Conservation (phyloP, 768 basidiomycete genomes). For the Leccinum uliginosum region DNA sequence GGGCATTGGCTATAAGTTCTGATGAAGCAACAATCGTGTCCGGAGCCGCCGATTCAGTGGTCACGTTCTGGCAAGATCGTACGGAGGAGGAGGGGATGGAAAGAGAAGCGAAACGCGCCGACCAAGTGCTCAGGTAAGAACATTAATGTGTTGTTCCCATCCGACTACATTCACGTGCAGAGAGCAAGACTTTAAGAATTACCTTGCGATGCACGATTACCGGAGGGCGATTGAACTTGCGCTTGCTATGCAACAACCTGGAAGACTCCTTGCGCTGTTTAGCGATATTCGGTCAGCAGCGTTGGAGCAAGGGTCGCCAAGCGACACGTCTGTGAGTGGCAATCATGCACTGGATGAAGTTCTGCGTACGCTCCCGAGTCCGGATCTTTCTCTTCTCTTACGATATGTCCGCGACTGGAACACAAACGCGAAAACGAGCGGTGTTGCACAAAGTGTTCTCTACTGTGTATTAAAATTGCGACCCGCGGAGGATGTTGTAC, state of each 20-base stretch:
- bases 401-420: slow-evolving; percentile 91
- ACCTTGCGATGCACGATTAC: slow-evolving; percentile 83
- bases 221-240: slow-evolving; percentile 88
- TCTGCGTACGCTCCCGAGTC: slow-evolving; percentile 60
- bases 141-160: neutral
- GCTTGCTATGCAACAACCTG: slow-evolving; percentile 90
- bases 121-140: slow-evolving; percentile 76
- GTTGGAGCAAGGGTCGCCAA: slow-evolving; percentile 10
- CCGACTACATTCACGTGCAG: slow-evolving; percentile 40
- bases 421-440: slow-evolving; percentile 83
- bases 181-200: slow-evolving; percentile 95
- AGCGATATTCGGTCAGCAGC: slow-evolving; percentile 45
- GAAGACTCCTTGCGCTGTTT: slow-evolving; percentile 79
- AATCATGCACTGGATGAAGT: slow-evolving; percentile 75
- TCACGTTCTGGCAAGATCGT: slow-evolving; percentile 96
- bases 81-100: slow-evolving; percentile 79
- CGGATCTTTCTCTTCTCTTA: slow-evolving; percentile 78
- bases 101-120: slow-evolving; percentile 66
- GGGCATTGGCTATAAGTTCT: slow-evolving; percentile 81
- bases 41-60: slow-evolving; percentile 92
- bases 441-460: slow-evolving; percentile 79
- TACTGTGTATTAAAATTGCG: slow-evolving; percentile 77
- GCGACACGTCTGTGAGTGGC: slow-evolving; percentile 54
- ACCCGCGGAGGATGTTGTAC: slow-evolving; percentile 66
- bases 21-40: slow-evolving; percentile 87